phyloP scores from a whole-genome alignment of 345 rosid species.

The Syzygium aqueum region DNA sequence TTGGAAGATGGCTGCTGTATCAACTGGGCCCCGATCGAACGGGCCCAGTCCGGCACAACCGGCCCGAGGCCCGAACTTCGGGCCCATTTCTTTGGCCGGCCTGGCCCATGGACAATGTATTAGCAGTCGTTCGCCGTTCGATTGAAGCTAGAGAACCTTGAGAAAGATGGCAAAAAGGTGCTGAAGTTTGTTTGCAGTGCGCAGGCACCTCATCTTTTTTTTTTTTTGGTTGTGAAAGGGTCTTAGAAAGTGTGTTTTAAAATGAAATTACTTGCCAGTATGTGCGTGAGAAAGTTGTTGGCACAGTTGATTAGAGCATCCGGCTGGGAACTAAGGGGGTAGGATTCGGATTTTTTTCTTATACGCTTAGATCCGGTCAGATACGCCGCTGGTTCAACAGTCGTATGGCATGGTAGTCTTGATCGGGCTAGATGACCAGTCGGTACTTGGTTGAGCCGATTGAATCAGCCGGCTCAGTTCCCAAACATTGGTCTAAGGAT shows the following conservation, averaged over 20 bases:
- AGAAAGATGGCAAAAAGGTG: too few relatives aligned
- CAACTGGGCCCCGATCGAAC: neutral
- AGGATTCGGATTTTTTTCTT: neutral
- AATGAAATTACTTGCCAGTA: too few relatives aligned
- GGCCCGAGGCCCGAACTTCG: neutral
- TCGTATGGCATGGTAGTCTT: too few relatives aligned
- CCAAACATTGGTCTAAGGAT: neutral
- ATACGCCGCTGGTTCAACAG: neutral
- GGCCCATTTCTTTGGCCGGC: neutral
- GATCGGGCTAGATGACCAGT: too few relatives aligned
- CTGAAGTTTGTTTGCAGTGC: too few relatives aligned
- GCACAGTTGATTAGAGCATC: neutral
- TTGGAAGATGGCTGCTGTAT: neutral
- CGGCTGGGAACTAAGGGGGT: neutral
- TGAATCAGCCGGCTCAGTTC: neutral
- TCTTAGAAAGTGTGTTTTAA: too few relatives aligned
- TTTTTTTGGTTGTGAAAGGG: too few relatives aligned
- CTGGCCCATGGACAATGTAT: neutral
- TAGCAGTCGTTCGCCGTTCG: too few relatives aligned
- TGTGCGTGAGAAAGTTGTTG: too few relatives aligned
- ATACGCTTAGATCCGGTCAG: neutral
- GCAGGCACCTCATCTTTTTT: too few relatives aligned
- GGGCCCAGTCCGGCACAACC: neutral
- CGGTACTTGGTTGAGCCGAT: neutral
- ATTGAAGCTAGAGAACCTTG: too few relatives aligned